A percentile compares a stretch with the other conserved stretches of the same genome.
Evolutionary conservation across 2,329 filamentous ascomycete genomes (phyloP).

Genomic region (Colletotrichum chrysophilum): DNA sequence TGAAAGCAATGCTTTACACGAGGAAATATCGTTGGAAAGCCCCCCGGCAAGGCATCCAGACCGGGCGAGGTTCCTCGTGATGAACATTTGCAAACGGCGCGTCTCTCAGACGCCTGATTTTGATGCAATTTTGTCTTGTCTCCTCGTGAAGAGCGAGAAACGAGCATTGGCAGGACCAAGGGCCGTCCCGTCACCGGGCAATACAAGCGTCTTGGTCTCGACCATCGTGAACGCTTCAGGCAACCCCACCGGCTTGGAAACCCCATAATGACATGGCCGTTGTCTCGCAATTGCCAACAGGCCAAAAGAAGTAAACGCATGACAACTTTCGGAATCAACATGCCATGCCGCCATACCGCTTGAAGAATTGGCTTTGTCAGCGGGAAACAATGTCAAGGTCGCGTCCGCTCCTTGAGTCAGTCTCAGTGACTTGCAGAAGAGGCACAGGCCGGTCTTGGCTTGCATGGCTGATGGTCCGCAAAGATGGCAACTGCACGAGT

Average conservation of each 20-base stretch:
- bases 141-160: background rate
- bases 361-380: background rate
- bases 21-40: background rate
- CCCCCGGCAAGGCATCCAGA: background rate
- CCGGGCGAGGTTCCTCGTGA: background rate
- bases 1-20: background rate
- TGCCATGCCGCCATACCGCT: background rate
- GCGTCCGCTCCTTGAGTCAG: background rate
- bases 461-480: background rate
- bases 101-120: background rate
- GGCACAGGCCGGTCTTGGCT: background rate
- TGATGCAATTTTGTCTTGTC: slow-evolving; percentile 1
- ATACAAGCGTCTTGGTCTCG: background rate
- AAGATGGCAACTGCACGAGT: background rate
- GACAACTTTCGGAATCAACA: background rate
- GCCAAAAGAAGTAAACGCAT: background rate
- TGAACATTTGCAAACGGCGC: background rate
- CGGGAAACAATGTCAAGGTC: background rate
- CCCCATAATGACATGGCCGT: background rate
- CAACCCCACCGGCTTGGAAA: background rate
- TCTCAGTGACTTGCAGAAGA: background rate
- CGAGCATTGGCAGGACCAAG: background rate
- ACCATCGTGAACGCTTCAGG: background rate
- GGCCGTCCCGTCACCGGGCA: background rate
- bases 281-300: background rate